These are phyloP conservation scores for Pichia terricola DNA, from an alignment of 1,139 yeast genomes.

Conservation along the genomic window DNA sequence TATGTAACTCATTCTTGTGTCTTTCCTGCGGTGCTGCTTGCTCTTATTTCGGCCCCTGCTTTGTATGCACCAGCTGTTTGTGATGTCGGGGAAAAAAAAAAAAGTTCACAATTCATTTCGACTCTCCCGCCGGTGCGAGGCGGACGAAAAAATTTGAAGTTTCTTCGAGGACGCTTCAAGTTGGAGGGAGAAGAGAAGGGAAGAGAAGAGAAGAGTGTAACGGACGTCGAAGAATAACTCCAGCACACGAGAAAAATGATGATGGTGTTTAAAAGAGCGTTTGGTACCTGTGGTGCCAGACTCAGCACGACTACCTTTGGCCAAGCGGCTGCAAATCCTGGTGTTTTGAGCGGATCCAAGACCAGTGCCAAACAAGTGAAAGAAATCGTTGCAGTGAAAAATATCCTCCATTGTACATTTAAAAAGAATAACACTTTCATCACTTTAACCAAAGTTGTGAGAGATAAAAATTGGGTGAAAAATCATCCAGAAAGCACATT, in stretches of 20 bases:
- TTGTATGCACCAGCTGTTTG: not conserved
- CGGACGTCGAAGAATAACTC: not conserved
- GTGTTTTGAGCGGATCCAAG: constrained; percentile 3
- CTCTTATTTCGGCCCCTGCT: not conserved
- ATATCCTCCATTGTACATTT: constrained; percentile 70
- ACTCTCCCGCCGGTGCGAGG: too few relatives aligned
- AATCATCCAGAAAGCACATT: constrained; percentile 50
- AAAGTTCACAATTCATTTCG: too few relatives aligned
- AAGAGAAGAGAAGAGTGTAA: too few relatives aligned
- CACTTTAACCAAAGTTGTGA: constrained; percentile 64
- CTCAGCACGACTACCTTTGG: constrained; percentile 17
- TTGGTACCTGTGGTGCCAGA: constrained; percentile 1
- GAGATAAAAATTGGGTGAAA: constrained; percentile 49
- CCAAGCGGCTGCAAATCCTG: constrained; percentile 15
- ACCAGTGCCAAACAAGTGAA: constrained; percentile 9
- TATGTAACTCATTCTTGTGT: not conserved
- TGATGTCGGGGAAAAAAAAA: not conserved
- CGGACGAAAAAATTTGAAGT: too few relatives aligned
- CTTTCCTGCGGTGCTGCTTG: too few relatives aligned
- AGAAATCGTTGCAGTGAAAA: constrained; percentile 33
- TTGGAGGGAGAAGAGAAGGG: too few relatives aligned
- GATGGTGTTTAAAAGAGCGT: not conserved
- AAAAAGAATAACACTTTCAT: constrained; percentile 76
- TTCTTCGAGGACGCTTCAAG: too few relatives aligned
- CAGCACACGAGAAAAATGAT: not conserved